phyloP scores from a whole-genome alignment of 345 rosid species.

The Populus nigra region DNA sequence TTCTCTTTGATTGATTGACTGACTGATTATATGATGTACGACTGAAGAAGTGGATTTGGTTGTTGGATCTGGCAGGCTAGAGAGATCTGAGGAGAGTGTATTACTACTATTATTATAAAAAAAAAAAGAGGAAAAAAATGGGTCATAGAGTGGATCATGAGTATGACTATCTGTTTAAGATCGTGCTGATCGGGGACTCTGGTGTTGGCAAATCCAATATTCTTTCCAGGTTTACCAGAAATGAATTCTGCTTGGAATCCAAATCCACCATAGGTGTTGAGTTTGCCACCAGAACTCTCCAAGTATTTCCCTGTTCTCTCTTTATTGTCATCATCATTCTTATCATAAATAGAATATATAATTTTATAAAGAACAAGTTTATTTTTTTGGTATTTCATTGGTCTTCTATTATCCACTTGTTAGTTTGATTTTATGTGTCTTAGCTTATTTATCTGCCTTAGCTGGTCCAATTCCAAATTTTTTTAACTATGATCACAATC shows the following conservation, averaged over 20 bases:
- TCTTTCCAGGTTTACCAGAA: conserved; percentile 1
- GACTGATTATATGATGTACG: neutral
- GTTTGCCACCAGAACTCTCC: conserved; percentile 2
- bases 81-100: neutral
- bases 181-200: neutral
- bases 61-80: neutral
- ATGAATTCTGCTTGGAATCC: conserved; percentile 1
- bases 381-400: neutral
- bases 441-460: neutral
- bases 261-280: neutral
- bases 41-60: neutral
- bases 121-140: neutral
- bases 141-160: neutral
- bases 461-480: neutral
- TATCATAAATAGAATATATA: too few relatives aligned
- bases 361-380: too few relatives aligned
- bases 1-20: neutral
- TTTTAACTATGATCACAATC: neutral
- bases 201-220: conserved; percentile 1
- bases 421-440: neutral
- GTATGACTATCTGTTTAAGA: neutral
- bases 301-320: neutral
- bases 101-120: neutral
- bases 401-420: neutral
- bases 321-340: neutral